Evolutionary conservation across 495 filamentous ascomycete genomes (phyloP), one percentile per base, ranked within the genome.

Genomic region (Penicillium verhagenii): DNA sequence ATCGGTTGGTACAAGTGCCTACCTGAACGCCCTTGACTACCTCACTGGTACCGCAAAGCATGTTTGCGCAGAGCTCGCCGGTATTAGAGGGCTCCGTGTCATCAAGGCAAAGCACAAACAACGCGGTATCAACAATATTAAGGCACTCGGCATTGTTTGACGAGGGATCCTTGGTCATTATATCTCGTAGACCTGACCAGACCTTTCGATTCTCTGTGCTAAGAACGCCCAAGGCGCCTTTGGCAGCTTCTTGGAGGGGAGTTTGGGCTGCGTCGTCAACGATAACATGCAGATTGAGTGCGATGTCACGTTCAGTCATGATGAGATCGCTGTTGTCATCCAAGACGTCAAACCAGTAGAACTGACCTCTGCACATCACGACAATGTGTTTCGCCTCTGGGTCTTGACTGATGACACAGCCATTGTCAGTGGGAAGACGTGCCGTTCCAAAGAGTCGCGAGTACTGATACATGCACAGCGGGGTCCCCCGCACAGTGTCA

Each of bases 301-400:
- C 84, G 42, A 98, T 82, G 70, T 98, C 94, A 64, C 91, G 92
- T 73, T 98, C 94, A 1, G 86, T 94, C 92, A 97, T 97, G 72
- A 98, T 96, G 47, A 95, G 73, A 62, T 98, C 94, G 7, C 88
- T 87, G 66, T 96, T 94, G 60, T 94, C 89, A 60, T 98, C 94
- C 18, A 98, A 74, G 2, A 96, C 93, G 70, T 98, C 94, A 62
- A 97, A 98, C 93, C 94, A 98, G 65, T 98, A 98, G 72, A 97
- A 96, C 59, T 98, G 94, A 10, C 95, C 95, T 58, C 91, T 89
- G 64, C 91, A 96, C 69, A 97, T 76, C 21, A 97, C 89, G n/a
- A 96, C 88, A 40, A 97, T 78, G 69, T 98, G 94, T 72, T 89
- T 95, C 14, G 92, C 86, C 3, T 82, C 81, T 1, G 90, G 87